Base-by-base conservation (phyloP, 805 yeast genomes). In the Candida nanaspora region DNA sequence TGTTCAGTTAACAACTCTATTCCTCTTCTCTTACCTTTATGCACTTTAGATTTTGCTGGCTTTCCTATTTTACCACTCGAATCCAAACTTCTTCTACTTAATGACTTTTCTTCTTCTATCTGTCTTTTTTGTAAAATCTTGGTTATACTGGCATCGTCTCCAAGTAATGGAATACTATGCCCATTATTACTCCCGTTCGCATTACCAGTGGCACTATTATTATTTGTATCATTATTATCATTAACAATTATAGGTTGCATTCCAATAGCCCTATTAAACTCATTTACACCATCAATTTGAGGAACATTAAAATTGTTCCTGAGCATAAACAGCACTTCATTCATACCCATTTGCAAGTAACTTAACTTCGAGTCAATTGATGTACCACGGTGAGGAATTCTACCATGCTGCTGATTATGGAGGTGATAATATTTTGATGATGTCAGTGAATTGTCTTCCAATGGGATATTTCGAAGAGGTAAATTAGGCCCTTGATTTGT, bases 271-370 rank as follows among this genome's bases (percentile, higher is more conserved):
- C 10, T 23, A 23, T 23, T 11, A 7, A 23, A 8, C 10, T 8
- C 11, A 23, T 23, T 23, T 7, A 23, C 7, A 23, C 27, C 27
- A 8, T 23, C 10, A 8, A 23, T 23, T 8, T 23, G 7, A 11
- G 20, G 18, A 8, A n/a, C 20, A 16, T 30, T 30, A 6, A 16
- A 11, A 31, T 31, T 31, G 14, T 31, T 16, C 18, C 46, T 61
- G 46, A 65, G 40, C 3, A 61, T 23, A 1, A 46, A 29, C 37
- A 69, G 45, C 0, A 69, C 55, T 48, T 68, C 68, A 20, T 50
- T 50, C 10, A 69, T 57, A 14, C 68, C 68, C 14, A 47, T 47
- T 37, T 66, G 61, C 3, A 69, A 61, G 33, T 50, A 41, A 40
- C 60, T 63, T 26, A 66, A 43, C 39, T 64, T 63, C 26, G 43